Evolutionary conservation across 805 yeast genomes (phyloP), one percentile per base, ranked within the genome.

Genomic region (Sugiyamaella americana): DNA sequence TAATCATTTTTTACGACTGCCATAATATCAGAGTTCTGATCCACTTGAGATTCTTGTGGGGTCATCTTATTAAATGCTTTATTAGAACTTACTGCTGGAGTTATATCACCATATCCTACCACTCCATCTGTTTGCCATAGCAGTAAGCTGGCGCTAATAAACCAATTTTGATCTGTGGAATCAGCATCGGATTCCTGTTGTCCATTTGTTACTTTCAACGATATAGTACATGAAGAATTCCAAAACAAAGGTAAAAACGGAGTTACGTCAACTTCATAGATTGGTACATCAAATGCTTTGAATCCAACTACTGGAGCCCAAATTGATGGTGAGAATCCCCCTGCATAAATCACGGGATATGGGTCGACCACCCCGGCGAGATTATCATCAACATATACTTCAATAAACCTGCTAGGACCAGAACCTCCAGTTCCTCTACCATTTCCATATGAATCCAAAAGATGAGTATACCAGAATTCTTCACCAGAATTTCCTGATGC

Each of bases 271-370:
- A 87, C 60, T 47, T 79, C 81, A 53, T 82, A 69, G n/a, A 82
- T 73, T 16, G 78, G 79, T 24, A 87, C 67, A 60, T 87, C 94
- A 64, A 80, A 85, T 0, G 95, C 82, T 49, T 79, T 74, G 17
- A 75, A 72, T 2, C 86, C 80, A 4, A 87, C 95, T 51, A 84
- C 78, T 2, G 95, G 87, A 40, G 74, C 71, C 96, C 96, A 87
- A 43, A 87, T 65, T 2, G 82, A 72, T 1, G 96, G 95, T 1
- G 88, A 76, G 24, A 82, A 66, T 1, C 95, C 95, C 5, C 96
- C 96, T 1, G 95, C 79, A 65, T 73, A 87, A 13, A 87, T 74
- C 5, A 80, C 76, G 1, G 91, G 89, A 53, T 76, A 78, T 2
- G 95, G 94, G 21, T 79, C 68, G 23, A 74, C 75, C 2, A 79